Percentiles rank a stretch among this genome's conserved stretches.
phyloP scores from a whole-genome alignment of 1,139 yeast species.

The Yamadazyma taylorii region DNA sequence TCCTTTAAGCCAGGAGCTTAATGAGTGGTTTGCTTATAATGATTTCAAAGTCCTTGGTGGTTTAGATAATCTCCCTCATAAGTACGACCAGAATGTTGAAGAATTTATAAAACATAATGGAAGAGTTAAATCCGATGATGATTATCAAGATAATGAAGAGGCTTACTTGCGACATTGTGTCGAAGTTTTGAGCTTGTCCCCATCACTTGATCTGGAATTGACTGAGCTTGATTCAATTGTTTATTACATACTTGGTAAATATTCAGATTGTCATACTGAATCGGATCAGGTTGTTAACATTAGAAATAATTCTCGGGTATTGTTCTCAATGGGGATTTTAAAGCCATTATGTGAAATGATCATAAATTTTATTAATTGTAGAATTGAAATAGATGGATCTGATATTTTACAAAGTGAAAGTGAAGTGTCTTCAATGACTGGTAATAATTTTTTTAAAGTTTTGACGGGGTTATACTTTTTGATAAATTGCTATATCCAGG shows the following conservation, averaged over 20 bases:
- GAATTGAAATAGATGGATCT: conserved; percentile 16
- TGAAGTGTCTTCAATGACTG: conserved; percentile 1
- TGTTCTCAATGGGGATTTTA: conserved; percentile 16
- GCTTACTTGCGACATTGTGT: conserved; percentile 2
- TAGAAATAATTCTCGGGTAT: conserved; percentile 13
- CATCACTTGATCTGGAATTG: background rate
- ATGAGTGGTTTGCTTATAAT: conserved; percentile 62
- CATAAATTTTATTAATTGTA: conserved; percentile 15
- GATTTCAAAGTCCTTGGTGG: conserved; percentile 44
- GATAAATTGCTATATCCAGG: conserved; percentile 30
- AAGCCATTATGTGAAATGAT: conserved; percentile 1
- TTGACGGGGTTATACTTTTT: conserved; percentile 58
- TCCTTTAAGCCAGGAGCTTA: conserved; percentile 45
- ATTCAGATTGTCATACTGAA: conserved; percentile 25
- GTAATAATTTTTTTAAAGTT: conserved; percentile 26
- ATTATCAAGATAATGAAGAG: background rate
- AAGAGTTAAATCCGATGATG: background rate
- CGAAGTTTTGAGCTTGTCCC: background rate
- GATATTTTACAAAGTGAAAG: background rate
- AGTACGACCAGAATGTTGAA: conserved; percentile 10
- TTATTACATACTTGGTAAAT: conserved; percentile 48
- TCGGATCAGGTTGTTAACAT: conserved; percentile 40
- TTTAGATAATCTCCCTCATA: conserved; percentile 16
- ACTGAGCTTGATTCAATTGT: conserved; percentile 16
- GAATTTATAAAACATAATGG: background rate